Base-by-base conservation (phyloP, 2,329 filamentous ascomycete genomes). In the Talaromyces sp. region DNA sequence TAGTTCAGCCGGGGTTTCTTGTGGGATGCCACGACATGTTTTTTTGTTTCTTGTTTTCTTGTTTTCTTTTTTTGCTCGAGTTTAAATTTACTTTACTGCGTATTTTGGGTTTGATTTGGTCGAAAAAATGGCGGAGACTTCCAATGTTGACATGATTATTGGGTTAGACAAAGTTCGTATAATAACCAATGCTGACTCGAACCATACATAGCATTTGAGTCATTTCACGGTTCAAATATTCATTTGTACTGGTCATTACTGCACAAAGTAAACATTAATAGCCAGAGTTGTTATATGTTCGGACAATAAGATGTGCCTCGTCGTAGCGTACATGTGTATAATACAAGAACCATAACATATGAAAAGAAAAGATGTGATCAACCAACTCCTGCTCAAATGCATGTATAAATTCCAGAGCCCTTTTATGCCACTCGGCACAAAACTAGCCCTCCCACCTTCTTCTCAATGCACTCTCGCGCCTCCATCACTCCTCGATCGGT, bases 401-500 rank as follows among this genome's bases (percentile, higher is more conserved):
- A 53, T 28, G 19, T 53, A 53, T 13, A n/a, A 53, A 53, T 17
- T 30, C 6, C 11, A 28, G 28, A 17, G 22, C 9, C 15, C 25
- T 39, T 42, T 54, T 62, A 62, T 30, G 54, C 27, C 19, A 90
- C 87, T 61, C 91, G 82, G 78, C 90, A 95, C 61, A 96, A 77
- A 63, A 92, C 81, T 75, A 92, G 74, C 0, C 93, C 93, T n/a
- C 93, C 93, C 22, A 92, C 79, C 77, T 87, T 89, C 80, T 86
- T 87, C 73, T 90, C 88, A 61, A 96, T 81, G 63, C 91, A 93
- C 77, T 96, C 92, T 67, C 93, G 82, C 28, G 86, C 82, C 80
- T 97, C 93, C 71, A 96, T 72, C 10, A 96, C 83, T 1, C 93
- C 93, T 65, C 81, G 78, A 70, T 92, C 88, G 19, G 92, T 96